Evolutionary conservation across 495 filamentous ascomycete genomes (phyloP).

Genomic region (Podospora conica): DNA sequence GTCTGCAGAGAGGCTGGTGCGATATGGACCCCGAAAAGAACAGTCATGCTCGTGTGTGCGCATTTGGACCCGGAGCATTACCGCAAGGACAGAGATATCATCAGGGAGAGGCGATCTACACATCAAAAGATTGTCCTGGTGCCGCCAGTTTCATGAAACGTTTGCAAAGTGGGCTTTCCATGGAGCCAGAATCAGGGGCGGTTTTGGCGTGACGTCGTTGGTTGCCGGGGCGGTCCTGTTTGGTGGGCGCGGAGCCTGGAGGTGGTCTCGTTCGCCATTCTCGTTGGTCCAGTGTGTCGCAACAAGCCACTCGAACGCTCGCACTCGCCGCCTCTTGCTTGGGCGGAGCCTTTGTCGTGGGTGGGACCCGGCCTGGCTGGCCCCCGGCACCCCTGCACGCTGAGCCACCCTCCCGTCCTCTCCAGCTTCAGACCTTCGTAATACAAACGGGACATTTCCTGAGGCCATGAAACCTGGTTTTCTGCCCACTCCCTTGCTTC

Average conservation of each 20-base stretch:
- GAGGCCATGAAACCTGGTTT: conserved; percentile 11
- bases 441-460: conserved; percentile 13
- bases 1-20: neutral
- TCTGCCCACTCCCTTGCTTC: conserved; percentile 1
- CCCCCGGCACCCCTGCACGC: conserved; percentile 3
- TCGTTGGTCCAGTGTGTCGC: neutral
- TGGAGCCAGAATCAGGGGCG: neutral
- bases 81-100: neutral
- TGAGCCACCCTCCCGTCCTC: neutral
- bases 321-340: conserved; percentile 3
- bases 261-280: neutral
- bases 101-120: neutral
- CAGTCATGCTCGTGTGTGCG: neutral
- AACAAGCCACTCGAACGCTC: conserved; percentile 5
- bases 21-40: neutral
- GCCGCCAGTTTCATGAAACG: neutral
- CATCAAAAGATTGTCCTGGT: no score
- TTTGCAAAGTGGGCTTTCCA: neutral
- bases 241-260: neutral
- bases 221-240: neutral
- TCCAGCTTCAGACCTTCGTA: conserved; percentile 1
- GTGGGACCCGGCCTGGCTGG: neutral
- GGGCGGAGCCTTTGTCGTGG: neutral
- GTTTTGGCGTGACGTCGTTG: neutral
- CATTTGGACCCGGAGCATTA: neutral